Base-by-base conservation (phyloP, 331 rosid genomes). In the Telfairia occidentalis region DNA sequence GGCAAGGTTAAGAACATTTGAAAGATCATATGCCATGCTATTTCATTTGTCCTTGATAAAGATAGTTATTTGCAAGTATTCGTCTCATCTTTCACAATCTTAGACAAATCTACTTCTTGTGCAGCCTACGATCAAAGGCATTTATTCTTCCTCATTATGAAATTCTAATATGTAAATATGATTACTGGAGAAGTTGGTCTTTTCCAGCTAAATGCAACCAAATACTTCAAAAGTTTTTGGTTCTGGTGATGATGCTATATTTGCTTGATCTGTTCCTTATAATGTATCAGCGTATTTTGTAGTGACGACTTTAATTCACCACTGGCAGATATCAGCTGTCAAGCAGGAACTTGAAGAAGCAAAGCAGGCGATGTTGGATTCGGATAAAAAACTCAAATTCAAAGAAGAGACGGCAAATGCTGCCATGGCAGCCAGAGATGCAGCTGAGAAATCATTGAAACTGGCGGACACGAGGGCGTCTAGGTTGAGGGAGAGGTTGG, bases 361-460 rank as follows among this genome's bases (percentile, higher is more conserved):
- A 49, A 94, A 88, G 83, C 92, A 88, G 54, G 84, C 87, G 72
- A 75, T 86, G 84, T 78, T 86, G 82, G 98, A 94, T 78, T 90
- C 82, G 0, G 89, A 88, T 78, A 94, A 88, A 78, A 94, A 88
- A 78, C 91, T 91, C 76, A 91, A 84, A 82, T 91, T 94, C 86
- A 94, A 94, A 83, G 96, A 91, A 86, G 97, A 94, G 85, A 91
- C 96, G 0, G 90, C 97, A 63, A 77, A 86, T 57, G 98, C 98
- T 78, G 98, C 98, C 52, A 94, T 90, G 96, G 97, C 92, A 48
- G 98, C 98, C 52, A 88, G 97, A 89, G 96, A 94, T 85, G 98
- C 98, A 61, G 97, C 98, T 21, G 97, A 94, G 85, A 91, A 94
- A 77, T 94, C 97, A 67, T 85, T 94, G 50, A 90, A 52, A 83